Evolutionary conservation across 2,329 filamentous ascomycete genomes (phyloP), one percentile per base, ranked within the genome.

Genomic region (Colletotrichum shisoi): DNA sequence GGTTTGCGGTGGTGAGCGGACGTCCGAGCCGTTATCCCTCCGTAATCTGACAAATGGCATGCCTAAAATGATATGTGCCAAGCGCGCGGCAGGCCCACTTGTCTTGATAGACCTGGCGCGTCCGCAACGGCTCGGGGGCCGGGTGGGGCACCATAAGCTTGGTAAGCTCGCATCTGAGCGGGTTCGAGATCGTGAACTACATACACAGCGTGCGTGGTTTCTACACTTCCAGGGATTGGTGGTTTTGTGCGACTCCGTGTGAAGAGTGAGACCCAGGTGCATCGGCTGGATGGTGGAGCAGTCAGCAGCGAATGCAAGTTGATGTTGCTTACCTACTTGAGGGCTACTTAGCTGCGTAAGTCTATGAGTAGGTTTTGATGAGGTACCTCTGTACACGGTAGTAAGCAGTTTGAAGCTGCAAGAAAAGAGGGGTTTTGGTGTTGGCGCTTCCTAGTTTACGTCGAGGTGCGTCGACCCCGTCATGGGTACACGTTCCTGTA

Each of bases 381-480:
- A 34, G 31, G 31, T 34, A 34, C 31, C 31, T 34, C 31, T 34
- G 31, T 34, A 34, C 31, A 34, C 7, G 31, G 31, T 9, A 9
- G 31, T 34, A 34, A 9, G 31, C 31, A 34, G 31, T 34, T 8
- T 34, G 31, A 19, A 51, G 27, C 17, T 51, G 45, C 57, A 59
- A 48, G 42, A 15, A 3, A 17, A 34, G 45, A 60, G 46, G 57
- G 46, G 34, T 21, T 42, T 13, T 37, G 40, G 21, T 19, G 19
- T 39, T 39, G 15, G 57, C 57, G 59, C 42, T 46, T 11, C 62
- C 57, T 34, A 64, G 17, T 21, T 34, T 54, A 61, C 17, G 40
- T 61, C 62, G 62, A 61, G 31, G 34, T 46, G 62, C 42, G 27
- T 64, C 34, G 21, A 27, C 19, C 40, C 56, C 19, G 45, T 52